A percentile compares a stretch with the other conserved stretches of the same genome.
These are phyloP conservation scores for Spathaspora sp. DNA, from an alignment of 1,139 yeast species.

Conservation along the genomic window DNA sequence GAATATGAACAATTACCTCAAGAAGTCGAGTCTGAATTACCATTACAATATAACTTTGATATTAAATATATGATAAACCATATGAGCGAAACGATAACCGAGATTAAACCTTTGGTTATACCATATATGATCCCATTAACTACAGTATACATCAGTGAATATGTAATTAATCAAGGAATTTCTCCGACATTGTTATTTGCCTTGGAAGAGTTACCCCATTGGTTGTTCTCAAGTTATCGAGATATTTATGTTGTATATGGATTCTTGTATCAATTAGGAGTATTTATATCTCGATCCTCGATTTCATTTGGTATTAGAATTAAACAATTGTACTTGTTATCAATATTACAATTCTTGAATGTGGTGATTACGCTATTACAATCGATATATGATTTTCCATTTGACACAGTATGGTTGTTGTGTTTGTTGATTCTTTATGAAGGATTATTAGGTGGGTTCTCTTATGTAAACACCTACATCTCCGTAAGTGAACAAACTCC, in stretches of 20 bases:
- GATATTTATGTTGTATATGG: slow-evolving; percentile 94
- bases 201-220: slow-evolving; percentile 58
- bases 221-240: slow-evolving; percentile 62
- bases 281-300: slow-evolving; percentile 85
- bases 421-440: slow-evolving; percentile 74
- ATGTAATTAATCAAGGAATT: slow-evolving; percentile 86
- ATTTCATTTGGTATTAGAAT: slow-evolving; percentile 63
- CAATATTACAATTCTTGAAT: slow-evolving; percentile 69
- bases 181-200: slow-evolving; percentile 86
- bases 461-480: slow-evolving; percentile 86
- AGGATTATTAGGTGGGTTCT: slow-evolving; percentile 85
- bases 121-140: slow-evolving; percentile 85
- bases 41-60: not conserved
- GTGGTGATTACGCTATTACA: slow-evolving; percentile 60
- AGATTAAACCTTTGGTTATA: slow-evolving; percentile 50
- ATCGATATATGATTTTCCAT: slow-evolving; percentile 62
- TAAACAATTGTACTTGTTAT: slow-evolving; percentile 56
- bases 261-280: slow-evolving; percentile 90
- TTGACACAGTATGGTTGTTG: slow-evolving; percentile 53
- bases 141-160: slow-evolving; percentile 83
- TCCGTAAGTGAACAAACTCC: slow-evolving; percentile 67
- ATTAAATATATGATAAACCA: slow-evolving; percentile 5
- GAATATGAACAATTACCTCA: slow-evolving; percentile 9
- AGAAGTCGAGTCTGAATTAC: slow-evolving; percentile 1
- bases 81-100: slow-evolving; percentile 34